Conservation (phyloP, 805 yeast species). For the Yarrowia alimentaria region DNA sequence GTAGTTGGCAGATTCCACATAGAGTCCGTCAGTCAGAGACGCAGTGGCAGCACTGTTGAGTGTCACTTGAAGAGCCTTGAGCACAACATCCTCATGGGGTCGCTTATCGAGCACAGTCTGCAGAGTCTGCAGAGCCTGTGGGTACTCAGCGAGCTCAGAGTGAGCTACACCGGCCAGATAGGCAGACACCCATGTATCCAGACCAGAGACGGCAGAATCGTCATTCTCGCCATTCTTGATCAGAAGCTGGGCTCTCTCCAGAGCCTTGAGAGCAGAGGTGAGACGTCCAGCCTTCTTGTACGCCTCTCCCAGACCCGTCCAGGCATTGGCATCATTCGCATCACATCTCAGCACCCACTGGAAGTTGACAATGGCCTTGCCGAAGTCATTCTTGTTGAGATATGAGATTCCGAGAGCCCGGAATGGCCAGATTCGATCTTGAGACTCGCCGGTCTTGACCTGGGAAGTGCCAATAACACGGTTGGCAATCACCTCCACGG, state of each 20-base stretch:
- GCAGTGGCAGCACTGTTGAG: constrained; percentile 53
- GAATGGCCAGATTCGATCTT: constrained; percentile 97
- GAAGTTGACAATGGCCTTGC: constrained; percentile 81
- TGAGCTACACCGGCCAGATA: constrained; percentile 68
- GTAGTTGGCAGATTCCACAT: constrained; percentile 58
- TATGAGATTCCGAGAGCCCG: constrained; percentile 79
- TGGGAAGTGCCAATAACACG: constrained; percentile 62
- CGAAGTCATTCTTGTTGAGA: constrained; percentile 67
- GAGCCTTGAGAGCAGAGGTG: constrained; percentile 84
- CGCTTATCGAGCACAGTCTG: constrained; percentile 43
- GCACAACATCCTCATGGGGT: constrained; percentile 52
- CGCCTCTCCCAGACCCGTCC: constrained; percentile 98
- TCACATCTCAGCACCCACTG: constrained; percentile 78
- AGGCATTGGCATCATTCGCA: constrained; percentile 68
- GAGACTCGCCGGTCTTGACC: constrained; percentile 31
- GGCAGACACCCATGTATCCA: constrained; percentile 55
- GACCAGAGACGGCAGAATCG: neutral
- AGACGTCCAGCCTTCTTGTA: constrained; percentile 79
- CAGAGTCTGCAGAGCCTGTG: constrained; percentile 54
- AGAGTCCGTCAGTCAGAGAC: constrained; percentile 58
- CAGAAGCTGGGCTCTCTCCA: constrained; percentile 58
- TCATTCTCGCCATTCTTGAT: constrained; percentile 33
- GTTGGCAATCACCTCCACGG: constrained; percentile 71
- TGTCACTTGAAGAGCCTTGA: constrained; percentile 57
- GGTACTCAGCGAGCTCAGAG: constrained; percentile 63